phyloP scores from a whole-genome alignment of 257 asterid species.

The Capsicum pubescens region DNA sequence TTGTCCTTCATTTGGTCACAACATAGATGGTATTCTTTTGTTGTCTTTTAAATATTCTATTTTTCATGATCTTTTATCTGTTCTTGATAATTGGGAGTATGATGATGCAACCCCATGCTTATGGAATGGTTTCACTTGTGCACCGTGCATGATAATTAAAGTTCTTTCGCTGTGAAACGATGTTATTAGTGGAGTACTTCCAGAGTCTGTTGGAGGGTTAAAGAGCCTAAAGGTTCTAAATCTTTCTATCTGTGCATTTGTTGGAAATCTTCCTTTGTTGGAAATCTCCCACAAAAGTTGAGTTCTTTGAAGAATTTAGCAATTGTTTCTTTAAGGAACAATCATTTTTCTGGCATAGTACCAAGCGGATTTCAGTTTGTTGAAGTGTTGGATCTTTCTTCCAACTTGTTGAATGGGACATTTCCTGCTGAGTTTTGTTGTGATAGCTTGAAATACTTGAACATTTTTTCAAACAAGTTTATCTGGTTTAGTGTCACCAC shows the following conservation, averaged over 20 bases:
- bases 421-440: constrained; percentile 76
- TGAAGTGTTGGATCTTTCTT: constrained; percentile 67
- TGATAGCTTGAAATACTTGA: constrained; percentile 58
- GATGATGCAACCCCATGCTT: constrained; percentile 70
- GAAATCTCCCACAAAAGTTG: constrained; percentile 56
- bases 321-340: constrained; percentile 62
- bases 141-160: constrained; percentile 47
- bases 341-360: constrained; percentile 58
- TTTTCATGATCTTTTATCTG: constrained; percentile 74
- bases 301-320: constrained; percentile 44
- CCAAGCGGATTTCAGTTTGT: constrained; percentile 52
- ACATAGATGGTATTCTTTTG: constrained; percentile 76
- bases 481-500: constrained; percentile 58
- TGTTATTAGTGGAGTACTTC: constrained; percentile 55
- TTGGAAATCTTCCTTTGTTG: constrained; percentile 69
- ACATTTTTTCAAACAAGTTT: constrained; percentile 76
- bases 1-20: constrained; percentile 56
- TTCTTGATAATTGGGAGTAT: constrained; percentile 82
- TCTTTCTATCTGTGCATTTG: constrained; percentile 59
- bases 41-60: constrained; percentile 86
- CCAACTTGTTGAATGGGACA: constrained; percentile 66
- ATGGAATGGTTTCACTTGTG: constrained; percentile 82
- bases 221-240: constrained; percentile 52
- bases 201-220: constrained; percentile 33
- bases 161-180: constrained; percentile 57